These are phyloP conservation scores for Neurospora cerealis DNA, from an alignment of 495 filamentous ascomycete species.

Conservation along the genomic window DNA sequence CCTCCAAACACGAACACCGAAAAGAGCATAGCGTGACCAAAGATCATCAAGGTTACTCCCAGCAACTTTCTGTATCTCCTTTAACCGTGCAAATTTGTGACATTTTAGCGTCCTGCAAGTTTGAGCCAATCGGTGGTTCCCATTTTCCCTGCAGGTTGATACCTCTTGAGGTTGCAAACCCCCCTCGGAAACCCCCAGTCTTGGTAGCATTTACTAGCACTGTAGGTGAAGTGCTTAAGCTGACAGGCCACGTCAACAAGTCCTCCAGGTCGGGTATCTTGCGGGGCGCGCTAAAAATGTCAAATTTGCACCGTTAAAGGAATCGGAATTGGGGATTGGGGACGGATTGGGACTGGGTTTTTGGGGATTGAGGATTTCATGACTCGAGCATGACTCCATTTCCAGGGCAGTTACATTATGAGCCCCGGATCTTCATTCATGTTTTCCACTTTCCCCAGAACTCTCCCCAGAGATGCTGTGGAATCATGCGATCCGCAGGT, in stretches of 20 bases:
- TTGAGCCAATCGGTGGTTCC: not conserved
- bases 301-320: not conserved
- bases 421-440: not conserved
- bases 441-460: not conserved
- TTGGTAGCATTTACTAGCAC: not conserved
- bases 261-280: not conserved
- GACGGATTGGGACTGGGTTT: not conserved
- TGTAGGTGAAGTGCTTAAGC: not conserved
- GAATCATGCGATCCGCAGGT: not conserved
- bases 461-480: not conserved
- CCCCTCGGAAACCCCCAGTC: not conserved
- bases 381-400: not conserved
- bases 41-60: not conserved
- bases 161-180: too few relatives aligned
- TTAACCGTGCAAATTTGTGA: not conserved
- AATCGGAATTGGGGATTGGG: not conserved
- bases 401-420: not conserved
- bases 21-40: not conserved
- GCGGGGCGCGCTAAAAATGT: not conserved
- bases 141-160: too few relatives aligned
- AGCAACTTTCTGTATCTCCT: not conserved
- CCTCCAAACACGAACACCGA: not conserved
- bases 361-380: not conserved
- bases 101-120: not conserved
- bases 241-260: not conserved